phyloP scores from a whole-genome alignment of 345 rosid genomes.

The Eucalyptus cloeziana region DNA sequence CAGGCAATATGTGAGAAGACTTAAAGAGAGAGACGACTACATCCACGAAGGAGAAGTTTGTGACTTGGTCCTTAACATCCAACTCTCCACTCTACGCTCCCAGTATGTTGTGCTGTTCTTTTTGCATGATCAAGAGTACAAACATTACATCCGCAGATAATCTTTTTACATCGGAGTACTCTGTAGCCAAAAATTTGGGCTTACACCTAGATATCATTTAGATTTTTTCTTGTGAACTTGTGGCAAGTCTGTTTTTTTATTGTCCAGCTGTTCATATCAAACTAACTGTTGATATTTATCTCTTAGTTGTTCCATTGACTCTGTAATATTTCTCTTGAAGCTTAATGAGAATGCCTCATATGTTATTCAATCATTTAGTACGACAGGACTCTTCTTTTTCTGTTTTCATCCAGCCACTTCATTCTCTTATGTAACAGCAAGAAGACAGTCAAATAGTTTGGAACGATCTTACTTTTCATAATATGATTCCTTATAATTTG shows the following conservation, averaged over 20 bases:
- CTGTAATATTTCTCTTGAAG: neutral
- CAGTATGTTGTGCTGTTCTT: neutral
- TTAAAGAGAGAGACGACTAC: neutral
- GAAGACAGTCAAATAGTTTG: neutral
- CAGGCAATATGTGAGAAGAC: neutral
- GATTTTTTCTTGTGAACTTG: neutral
- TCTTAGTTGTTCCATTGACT: neutral
- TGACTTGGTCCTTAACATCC: neutral
- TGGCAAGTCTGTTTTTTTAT: neutral
- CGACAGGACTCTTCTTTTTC: neutral
- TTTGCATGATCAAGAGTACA: neutral
- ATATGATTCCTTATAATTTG: neutral
- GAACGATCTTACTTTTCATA: neutral
- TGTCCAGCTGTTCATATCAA: neutral
- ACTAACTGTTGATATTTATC: neutral
- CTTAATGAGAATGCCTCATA: neutral
- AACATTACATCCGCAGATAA: neutral
- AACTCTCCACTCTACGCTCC: neutral
- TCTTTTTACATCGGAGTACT: neutral
- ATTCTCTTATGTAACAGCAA: neutral
- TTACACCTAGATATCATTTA: neutral
- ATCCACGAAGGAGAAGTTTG: neutral
- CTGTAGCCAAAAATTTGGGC: neutral
- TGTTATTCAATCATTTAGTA: neutral
- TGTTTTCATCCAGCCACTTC: neutral